Evolutionary conservation across 306 rosid genomes (phyloP).

Genomic region (peach (Prunus persica)): DNA sequence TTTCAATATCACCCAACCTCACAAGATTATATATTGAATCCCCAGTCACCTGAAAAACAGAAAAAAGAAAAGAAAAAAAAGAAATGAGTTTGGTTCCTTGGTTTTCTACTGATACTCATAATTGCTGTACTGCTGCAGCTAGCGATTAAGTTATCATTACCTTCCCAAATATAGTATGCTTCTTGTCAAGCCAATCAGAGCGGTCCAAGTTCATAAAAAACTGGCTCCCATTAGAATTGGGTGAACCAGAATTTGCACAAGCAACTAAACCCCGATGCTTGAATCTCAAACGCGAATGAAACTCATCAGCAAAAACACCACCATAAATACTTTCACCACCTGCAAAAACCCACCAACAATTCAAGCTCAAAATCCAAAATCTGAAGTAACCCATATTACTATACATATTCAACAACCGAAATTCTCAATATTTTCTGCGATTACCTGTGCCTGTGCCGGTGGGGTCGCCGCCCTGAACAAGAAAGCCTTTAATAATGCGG

Average conservation of each 20-base stretch:
- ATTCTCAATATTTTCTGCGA: background rate
- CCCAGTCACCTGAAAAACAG: conserved; percentile 75
- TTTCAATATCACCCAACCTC: conserved; percentile 78
- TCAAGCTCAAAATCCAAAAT: background rate
- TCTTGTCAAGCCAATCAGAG: conserved; percentile 75
- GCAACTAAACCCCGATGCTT: conserved; percentile 92
- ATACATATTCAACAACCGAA: background rate
- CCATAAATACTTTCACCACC: conserved; percentile 92
- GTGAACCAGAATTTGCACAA: conserved; percentile 73
- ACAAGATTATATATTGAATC: conserved; percentile 84
- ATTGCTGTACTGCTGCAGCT: background rate
- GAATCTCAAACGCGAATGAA: conserved; percentile 83
- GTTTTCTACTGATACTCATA: background rate
- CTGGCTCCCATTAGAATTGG: conserved; percentile 86
- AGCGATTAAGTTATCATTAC: conserved; percentile 24
- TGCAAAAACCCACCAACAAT: conserved; percentile 20
- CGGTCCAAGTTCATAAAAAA: conserved; percentile 75
- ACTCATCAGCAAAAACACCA: conserved; percentile 72
- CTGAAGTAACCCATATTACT: background rate
- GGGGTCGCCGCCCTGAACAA: conserved; percentile 88
- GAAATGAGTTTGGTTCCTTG: background rate
- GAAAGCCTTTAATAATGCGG: conserved; percentile 80
- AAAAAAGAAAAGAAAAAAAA: background rate
- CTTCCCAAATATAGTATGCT: conserved; percentile 88
- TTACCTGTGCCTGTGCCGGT: conserved; percentile 84